phyloP scores from a whole-genome alignment of 148 eudicot species.

The Chenopodium quinoa region DNA sequence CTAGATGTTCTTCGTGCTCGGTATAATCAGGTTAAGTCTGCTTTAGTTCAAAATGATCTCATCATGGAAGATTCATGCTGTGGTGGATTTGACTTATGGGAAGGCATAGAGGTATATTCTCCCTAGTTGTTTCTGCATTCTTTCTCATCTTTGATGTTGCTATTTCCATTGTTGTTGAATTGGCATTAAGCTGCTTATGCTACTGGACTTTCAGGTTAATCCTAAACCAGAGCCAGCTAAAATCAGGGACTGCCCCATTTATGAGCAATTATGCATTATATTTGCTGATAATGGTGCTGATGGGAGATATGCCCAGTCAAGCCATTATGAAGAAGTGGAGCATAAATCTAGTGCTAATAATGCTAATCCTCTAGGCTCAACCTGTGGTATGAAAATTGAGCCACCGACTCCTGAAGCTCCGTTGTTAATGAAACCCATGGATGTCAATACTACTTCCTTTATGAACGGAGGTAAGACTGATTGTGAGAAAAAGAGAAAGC shows the following conservation, averaged over 20 bases:
- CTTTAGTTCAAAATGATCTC: slow-evolving; percentile 48
- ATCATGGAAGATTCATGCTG: slow-evolving; percentile 57
- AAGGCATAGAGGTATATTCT: slow-evolving; percentile 52
- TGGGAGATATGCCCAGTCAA: slow-evolving; percentile 84
- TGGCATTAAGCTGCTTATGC: neutral
- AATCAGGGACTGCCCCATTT: slow-evolving; percentile 72
- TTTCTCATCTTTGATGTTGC: neutral
- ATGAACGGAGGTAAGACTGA: slow-evolving; percentile 31
- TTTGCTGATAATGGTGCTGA: slow-evolving; percentile 63
- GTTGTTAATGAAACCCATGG: slow-evolving; percentile 27
- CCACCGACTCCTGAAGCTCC: slow-evolving; percentile 36
- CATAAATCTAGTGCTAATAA: slow-evolving; percentile 32
- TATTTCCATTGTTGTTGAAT: neutral
- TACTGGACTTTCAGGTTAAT: slow-evolving; percentile 39
- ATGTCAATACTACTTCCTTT: slow-evolving; percentile 31
- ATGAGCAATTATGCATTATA: slow-evolving; percentile 65
- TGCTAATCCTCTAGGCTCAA: slow-evolving; percentile 7
- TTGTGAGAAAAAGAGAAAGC: slow-evolving; percentile 55
- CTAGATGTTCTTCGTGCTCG: slow-evolving; percentile 75
- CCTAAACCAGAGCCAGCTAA: slow-evolving; percentile 49
- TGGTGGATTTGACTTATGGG: slow-evolving; percentile 69
- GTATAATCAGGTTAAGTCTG: slow-evolving; percentile 58
- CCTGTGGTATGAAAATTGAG: slow-evolving; percentile 29
- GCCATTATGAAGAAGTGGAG: slow-evolving; percentile 62
- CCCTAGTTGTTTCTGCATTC: neutral